Percentiles rank a stretch among this genome's conserved stretches.
phyloP scores from a whole-genome alignment of 805 yeast genomes.

The Spathaspora boniae region DNA sequence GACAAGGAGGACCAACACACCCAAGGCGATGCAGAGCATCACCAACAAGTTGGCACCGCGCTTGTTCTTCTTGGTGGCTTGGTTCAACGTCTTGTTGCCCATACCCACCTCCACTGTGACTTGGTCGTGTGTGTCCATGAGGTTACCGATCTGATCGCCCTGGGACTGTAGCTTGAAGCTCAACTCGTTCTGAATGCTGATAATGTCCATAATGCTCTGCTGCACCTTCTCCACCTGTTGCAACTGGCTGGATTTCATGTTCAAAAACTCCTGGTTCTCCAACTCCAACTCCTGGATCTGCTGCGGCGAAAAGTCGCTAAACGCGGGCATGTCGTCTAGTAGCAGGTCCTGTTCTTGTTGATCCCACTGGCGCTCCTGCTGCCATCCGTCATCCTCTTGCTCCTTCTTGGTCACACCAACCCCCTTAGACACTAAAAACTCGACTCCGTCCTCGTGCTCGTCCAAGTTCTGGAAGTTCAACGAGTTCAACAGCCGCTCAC shows the following conservation, averaged over 20 bases:
- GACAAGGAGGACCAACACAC: constrained; percentile 31
- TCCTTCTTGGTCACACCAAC: neutral
- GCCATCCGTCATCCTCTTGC: constrained; percentile 3
- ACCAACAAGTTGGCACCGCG: constrained; percentile 36
- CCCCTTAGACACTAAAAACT: too few relatives aligned
- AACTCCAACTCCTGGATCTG: constrained; percentile 55
- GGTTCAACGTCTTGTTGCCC: constrained; percentile 69
- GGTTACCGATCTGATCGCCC: constrained; percentile 59
- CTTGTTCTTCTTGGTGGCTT: constrained; percentile 66
- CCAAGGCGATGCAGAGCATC: constrained; percentile 30
- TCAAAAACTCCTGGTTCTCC: constrained; percentile 57
- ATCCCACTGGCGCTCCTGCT: constrained; percentile 1
- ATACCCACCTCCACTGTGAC: constrained; percentile 59
- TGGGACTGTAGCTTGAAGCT: constrained; percentile 71
- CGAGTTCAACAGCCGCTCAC: constrained; percentile 34
- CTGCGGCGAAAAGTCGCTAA: constrained; percentile 36
- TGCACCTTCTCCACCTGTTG: constrained; percentile 59
- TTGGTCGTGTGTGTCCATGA: constrained; percentile 65
- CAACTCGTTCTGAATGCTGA: constrained; percentile 70
- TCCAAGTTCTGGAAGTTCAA: constrained; percentile 41
- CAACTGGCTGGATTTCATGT: constrained; percentile 56
- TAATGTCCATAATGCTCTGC: constrained; percentile 64
- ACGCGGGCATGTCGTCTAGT: constrained; percentile 10
- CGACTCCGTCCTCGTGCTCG: constrained; percentile 23
- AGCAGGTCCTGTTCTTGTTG: constrained; percentile 10